Percentiles rank a stretch among this genome's conserved stretches.
These are phyloP conservation scores for Metrosideros polymorpha DNA, from an alignment of 441 rosid species.

Conservation along the genomic window DNA sequence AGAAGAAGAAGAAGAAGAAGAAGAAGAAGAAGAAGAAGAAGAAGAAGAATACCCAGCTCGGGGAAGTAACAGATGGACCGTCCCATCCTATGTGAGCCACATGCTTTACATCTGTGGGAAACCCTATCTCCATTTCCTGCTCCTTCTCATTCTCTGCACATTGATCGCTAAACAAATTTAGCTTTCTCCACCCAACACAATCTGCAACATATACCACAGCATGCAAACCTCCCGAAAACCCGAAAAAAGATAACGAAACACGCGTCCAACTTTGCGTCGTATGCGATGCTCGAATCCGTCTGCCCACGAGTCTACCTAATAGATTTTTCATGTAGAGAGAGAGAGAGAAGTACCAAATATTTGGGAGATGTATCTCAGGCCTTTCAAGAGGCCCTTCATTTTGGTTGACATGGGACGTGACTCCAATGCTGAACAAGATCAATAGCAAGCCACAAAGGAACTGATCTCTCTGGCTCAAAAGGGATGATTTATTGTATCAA, in stretches of 20 bases:
- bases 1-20: neutral
- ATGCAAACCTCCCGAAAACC: neutral
- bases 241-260: neutral
- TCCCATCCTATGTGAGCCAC: slow-evolving; percentile 14
- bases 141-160: slow-evolving; percentile 4
- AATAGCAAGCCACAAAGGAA: neutral
- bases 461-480: neutral
- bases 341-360: slow-evolving; percentile 3
- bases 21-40: neutral
- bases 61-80: slow-evolving; percentile 1
- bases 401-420: neutral
- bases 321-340: neutral
- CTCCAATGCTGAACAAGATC: neutral
- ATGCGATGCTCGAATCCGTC: neutral
- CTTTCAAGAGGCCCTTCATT: slow-evolving; percentile 9
- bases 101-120: slow-evolving; percentile 12
- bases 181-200: neutral
- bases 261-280: neutral
- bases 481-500: neutral
- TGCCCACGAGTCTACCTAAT: neutral
- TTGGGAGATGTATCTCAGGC: slow-evolving; percentile 9
- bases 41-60: slow-evolving; percentile 2
- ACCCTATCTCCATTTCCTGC: slow-evolving; percentile 2
- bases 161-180: neutral
- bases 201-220: neutral